Evolutionary conservation across 2,329 filamentous ascomycete genomes (phyloP), one percentile per base, ranked within the genome.

Genomic region (Thyridium curvatum): DNA sequence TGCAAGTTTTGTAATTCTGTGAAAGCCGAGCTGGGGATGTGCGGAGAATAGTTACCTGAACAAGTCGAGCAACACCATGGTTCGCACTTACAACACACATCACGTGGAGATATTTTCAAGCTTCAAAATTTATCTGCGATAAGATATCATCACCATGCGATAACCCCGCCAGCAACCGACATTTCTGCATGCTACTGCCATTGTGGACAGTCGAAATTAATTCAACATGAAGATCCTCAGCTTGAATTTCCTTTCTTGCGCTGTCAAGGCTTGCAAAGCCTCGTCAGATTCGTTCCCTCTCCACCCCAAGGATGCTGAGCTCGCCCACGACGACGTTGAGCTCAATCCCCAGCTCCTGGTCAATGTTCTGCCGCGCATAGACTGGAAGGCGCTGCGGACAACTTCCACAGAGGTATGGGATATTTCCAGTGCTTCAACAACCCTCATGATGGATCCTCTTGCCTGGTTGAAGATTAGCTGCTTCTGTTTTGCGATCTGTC

Each of bases 191-290:
- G n/a, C n/a, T 26, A 26, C 6, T 10, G 10, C 21, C 10, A 6
- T 26, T 26, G 21, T 26, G 30, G 12, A 38, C 28, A 31, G 33
- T 6, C 12, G 31, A 35, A 32, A 35, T 42, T 14, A 37, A 13
- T 12, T 18, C 37, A 61, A 51, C 44, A 98, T 98, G 93, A 97
- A 97, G 65, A 72, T 97, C 46, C 79, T 97, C 38, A 96, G 89
- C 44, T 82, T 94, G 54, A 97, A 97, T 67, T 98, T 98, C 65
- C 72, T 97, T 48, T 93, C 88, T 54, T 98, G 93, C 72, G 91
- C 93, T 45, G 85, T 94, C 59, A 97, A 96, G 72, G 74, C 85
- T 41, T 98, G 93, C 83, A 95, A 94, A 67, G 77, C 80, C 41
- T 82, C 83, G 26, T 71, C 83, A 6, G 68, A 76, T 38, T 87